phyloP scores from a whole-genome alignment of 805 yeast genomes.

The Yarrowia keelungensis region DNA sequence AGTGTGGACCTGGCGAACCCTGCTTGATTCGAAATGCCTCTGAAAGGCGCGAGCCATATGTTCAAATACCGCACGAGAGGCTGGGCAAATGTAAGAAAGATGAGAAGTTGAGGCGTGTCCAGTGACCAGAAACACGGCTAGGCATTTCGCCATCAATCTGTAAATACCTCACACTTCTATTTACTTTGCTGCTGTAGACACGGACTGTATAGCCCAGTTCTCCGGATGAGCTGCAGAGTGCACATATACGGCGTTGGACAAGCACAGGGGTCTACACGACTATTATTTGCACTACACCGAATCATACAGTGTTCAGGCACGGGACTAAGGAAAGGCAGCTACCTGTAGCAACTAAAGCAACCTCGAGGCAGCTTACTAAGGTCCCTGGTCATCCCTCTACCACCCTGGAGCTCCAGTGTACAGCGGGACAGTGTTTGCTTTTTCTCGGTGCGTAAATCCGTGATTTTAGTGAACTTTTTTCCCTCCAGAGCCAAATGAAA shows the following conservation, averaged over 20 bases:
- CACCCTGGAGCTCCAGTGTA: not conserved
- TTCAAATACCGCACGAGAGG: not conserved
- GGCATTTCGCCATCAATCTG: too few species aligned
- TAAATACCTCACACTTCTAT: not conserved
- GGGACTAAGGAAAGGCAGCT: too few species aligned
- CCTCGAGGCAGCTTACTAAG: too few species aligned
- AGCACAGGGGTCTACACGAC: too few species aligned
- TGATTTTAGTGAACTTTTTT: slow-evolving; percentile 8
- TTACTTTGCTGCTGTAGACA: not conserved
- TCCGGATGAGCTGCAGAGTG: slow-evolving; percentile 8
- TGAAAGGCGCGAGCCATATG: not conserved
- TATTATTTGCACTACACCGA: too few species aligned
- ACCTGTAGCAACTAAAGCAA: too few species aligned
- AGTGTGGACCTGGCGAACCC: not conserved
- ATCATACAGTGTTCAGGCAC: too few species aligned
- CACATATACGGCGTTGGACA: slow-evolving; percentile 1
- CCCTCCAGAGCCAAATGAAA: not conserved
- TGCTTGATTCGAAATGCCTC: not conserved
- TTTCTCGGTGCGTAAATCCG: slow-evolving; percentile 30
- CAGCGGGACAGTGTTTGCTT: not conserved
- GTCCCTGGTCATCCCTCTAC: too few species aligned
- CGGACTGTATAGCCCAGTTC: slow-evolving; percentile 3
- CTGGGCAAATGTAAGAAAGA: not conserved
- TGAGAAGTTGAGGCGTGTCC: too few species aligned
- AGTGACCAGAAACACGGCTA: too few species aligned